Conservation (phyloP, 2,329 filamentous ascomycete species). For the Ascochyta rabiei region DNA sequence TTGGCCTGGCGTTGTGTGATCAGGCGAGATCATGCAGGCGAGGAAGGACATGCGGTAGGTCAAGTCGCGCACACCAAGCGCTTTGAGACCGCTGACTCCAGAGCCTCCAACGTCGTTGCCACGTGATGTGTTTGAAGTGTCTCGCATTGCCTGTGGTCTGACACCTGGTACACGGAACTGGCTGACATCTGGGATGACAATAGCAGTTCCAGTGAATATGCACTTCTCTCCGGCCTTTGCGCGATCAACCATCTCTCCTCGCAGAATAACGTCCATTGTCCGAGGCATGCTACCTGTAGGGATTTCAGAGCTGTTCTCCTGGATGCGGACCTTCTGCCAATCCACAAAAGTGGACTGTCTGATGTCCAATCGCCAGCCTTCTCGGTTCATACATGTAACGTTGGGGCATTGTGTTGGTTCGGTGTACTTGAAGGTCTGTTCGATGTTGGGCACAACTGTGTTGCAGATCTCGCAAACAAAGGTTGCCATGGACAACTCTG, state of each 20-base stretch:
- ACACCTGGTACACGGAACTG: constrained; percentile 90
- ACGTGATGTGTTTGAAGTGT: constrained; percentile 74
- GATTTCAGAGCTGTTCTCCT: constrained; percentile 98
- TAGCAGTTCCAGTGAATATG: constrained; percentile 94
- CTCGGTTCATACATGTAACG: constrained; percentile 80
- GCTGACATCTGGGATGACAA: constrained; percentile 95
- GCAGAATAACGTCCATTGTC: constrained; percentile 95
- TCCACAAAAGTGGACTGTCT: constrained; percentile 97
- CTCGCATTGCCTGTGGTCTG: constrained; percentile 80
- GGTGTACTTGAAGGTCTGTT: constrained; percentile 97
- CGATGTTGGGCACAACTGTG: constrained; percentile 83
- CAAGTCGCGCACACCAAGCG: constrained; percentile 90
- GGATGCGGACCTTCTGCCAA: constrained; percentile 98
- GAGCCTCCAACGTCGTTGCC: constrained; percentile 81
- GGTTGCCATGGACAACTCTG: constrained; percentile 88
- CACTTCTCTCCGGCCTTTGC: constrained; percentile 98
- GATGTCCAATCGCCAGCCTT: constrained; percentile 96
- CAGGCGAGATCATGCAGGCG: constrained; percentile 92
- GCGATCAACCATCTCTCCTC: constrained; percentile 96
- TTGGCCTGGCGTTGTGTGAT: constrained; percentile 80
- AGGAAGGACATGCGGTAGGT: constrained; percentile 97
- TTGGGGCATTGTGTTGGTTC: constrained; percentile 97
- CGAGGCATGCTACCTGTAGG: constrained; percentile 98
- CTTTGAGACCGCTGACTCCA: constrained; percentile 86
- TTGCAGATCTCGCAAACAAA: constrained; percentile 91